Evolutionary conservation across 257 asterid species (phyloP).

Genomic region (Catharanthus roseus): DNA sequence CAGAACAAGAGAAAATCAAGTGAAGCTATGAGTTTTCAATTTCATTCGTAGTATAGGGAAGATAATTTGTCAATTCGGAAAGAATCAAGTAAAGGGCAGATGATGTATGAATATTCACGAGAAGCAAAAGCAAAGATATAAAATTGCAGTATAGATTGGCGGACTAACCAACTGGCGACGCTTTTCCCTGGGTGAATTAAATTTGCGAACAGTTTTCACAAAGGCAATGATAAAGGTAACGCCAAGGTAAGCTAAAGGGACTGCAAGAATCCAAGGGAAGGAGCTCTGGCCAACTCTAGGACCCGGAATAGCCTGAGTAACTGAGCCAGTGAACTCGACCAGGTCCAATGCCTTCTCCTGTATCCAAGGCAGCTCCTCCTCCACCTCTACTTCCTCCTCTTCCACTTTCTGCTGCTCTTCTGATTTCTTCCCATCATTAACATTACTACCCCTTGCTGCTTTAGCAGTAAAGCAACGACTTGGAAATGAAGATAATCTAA

Average conservation of each 20-base stretch:
- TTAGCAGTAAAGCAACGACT: slow-evolving; percentile 11
- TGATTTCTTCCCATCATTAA: slow-evolving; percentile 17
- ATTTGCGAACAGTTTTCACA: slow-evolving; percentile 69
- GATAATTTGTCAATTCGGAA: background rate
- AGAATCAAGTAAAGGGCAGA: background rate
- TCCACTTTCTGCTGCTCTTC: slow-evolving; percentile 24
- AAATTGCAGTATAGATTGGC: slow-evolving; percentile 7
- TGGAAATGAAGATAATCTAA: background rate
- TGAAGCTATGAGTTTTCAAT: no score
- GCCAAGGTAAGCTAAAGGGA: slow-evolving; percentile 80
- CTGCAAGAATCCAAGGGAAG: slow-evolving; percentile 82
- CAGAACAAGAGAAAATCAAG: no score
- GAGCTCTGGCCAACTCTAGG: slow-evolving; percentile 88
- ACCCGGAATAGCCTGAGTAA: slow-evolving; percentile 93
- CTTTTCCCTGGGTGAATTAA: slow-evolving; percentile 71
- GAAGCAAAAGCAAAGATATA: background rate
- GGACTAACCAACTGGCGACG: slow-evolving; percentile 65
- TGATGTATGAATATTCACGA: background rate
- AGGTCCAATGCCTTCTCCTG: slow-evolving; percentile 96
- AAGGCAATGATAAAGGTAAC: slow-evolving; percentile 74
- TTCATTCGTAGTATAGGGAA: no score
- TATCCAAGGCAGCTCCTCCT: slow-evolving; percentile 96
- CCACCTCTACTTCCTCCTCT: slow-evolving; percentile 54
- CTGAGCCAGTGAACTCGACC: slow-evolving; percentile 92
- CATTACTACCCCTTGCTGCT: slow-evolving; percentile 9